These are phyloP conservation scores for Metschnikowia matae DNA, from an alignment of 805 yeast species.

Conservation along the genomic window DNA sequence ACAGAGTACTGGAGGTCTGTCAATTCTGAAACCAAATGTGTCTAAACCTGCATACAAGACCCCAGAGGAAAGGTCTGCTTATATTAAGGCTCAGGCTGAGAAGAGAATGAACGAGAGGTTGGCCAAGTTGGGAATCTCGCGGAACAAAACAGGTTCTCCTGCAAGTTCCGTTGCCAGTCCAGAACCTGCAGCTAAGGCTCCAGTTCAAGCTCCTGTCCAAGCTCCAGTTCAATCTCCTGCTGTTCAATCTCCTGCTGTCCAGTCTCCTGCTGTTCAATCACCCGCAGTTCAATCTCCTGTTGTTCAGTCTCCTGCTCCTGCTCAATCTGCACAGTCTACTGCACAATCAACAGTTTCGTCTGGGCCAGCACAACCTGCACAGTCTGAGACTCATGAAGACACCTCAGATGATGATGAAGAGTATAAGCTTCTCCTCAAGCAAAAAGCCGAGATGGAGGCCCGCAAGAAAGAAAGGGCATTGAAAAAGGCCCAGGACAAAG, in stretches of 20 bases:
- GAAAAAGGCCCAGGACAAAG: slow-evolving; percentile 56
- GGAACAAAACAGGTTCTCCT: slow-evolving; percentile 24
- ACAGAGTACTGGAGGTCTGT: too few species aligned
- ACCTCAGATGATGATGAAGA: slow-evolving; percentile 40
- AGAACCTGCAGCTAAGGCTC: slow-evolving; percentile 1
- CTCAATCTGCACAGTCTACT: background rate
- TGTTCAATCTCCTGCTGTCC: too few species aligned
- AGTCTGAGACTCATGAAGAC: slow-evolving; percentile 16
- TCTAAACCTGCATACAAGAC: slow-evolving; percentile 30
- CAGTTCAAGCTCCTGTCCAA: slow-evolving; percentile 2
- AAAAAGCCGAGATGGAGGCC: slow-evolving; percentile 42
- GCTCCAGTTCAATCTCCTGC: background rate
- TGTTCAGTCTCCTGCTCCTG: background rate
- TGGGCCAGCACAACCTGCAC: background rate
- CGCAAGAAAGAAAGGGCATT: slow-evolving; percentile 40
- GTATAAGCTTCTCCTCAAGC: slow-evolving; percentile 46
- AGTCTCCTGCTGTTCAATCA: too few species aligned
- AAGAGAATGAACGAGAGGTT: slow-evolving; percentile 78
- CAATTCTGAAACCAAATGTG: background rate
- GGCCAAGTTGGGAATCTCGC: slow-evolving; percentile 70
- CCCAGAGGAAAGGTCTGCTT: slow-evolving; percentile 71
- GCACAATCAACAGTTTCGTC: too few species aligned
- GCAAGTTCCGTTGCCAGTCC: background rate
- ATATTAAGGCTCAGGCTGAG: slow-evolving; percentile 72
- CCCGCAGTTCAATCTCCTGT: background rate